phyloP scores from a whole-genome alignment of 495 filamentous ascomycete genomes.

The Penicillium canariense region DNA sequence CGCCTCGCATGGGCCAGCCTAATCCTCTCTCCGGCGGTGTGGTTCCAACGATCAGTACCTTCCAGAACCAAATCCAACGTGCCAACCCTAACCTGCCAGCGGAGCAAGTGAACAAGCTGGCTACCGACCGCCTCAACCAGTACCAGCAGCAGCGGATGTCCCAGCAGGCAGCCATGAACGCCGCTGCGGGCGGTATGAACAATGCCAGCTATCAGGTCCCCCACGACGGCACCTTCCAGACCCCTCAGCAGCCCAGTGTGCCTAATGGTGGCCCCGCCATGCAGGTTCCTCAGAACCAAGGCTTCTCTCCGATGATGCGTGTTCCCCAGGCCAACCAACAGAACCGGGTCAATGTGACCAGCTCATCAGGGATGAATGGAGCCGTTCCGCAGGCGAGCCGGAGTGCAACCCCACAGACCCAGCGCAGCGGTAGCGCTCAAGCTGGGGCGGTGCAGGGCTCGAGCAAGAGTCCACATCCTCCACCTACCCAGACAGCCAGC shows the following conservation, averaged over 20 bases:
- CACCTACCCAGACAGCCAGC: conserved; percentile 41
- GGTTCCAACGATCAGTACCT: conserved; percentile 51
- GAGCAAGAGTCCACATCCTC: conserved; percentile 46
- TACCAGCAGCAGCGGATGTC: conserved; percentile 53
- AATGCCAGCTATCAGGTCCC: conserved; percentile 41
- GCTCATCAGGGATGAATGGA: conserved; percentile 43
- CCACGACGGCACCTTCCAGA: conserved; percentile 41
- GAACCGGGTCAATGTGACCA: conserved; percentile 38
- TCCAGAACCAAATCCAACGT: conserved; percentile 50
- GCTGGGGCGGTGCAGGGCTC: conserved; percentile 35
- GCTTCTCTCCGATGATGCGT: conserved; percentile 72
- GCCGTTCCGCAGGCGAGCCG: conserved; percentile 40
- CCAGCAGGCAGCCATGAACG: conserved; percentile 61
- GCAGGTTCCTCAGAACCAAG: conserved; percentile 54
- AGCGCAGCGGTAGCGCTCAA: conserved; percentile 47
- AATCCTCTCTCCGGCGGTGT: conserved; percentile 54
- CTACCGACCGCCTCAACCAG: conserved; percentile 57
- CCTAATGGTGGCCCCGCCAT: conserved; percentile 37
- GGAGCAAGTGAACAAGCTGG: conserved; percentile 59
- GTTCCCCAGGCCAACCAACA: conserved; percentile 58
- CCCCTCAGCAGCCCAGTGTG: conserved; percentile 31
- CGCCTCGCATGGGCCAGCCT: conserved; percentile 51
- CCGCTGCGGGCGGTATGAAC: conserved; percentile 56
- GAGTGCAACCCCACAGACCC: conserved; percentile 50
- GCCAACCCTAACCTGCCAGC: conserved; percentile 54